Base-by-base conservation (phyloP, 2,329 filamentous ascomycete genomes). In the Aspergillus hiratsukae region DNA sequence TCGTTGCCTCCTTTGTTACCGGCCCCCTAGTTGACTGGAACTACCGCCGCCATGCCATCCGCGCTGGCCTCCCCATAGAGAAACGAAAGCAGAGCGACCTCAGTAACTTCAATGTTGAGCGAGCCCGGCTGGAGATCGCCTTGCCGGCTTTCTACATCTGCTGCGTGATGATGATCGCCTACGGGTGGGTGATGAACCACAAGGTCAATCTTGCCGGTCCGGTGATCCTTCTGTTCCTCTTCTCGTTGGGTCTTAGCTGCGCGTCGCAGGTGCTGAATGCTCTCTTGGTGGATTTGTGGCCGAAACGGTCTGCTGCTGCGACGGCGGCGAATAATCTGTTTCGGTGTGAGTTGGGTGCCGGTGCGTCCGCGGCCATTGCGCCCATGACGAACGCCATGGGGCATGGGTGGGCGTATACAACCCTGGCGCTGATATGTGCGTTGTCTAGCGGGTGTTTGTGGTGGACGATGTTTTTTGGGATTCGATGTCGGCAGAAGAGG, bases 21-120 rank as follows among this genome's bases (percentile, higher is more conserved):
- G 87, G 89, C 4, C 77, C 78, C 2, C 61, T 84, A 7, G 79
- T 89, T 35, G 87, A 90, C 70, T 86, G 83, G 79, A 91, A 92
- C 70, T 94, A 89, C 69, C 80, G 84, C 6, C 82, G 87, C 41
- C 81, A 86, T 49, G 88, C 89, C 1, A 78, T 76, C 50, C 79
- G 80, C 31, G 75, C 87, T 17, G 85, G 85, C 5, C 77, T 91
- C 56, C 74, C 77, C 2, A 81, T 90, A 57, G 81, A 84, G 52
- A 79, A 78, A 81, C 61, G 69, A 82, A 31, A 66, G 66, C 21
- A 65, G 77, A 51, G 83, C 11, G 31, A 37, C 7, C 31, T 37
- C 14, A 37, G 14, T 37, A 37, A 37, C 31, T 37, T 83, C 54
- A 80, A 81, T 0, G 77, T 84, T 46, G 82, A 77, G 50, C 66